Percentiles rank a stretch among this genome's conserved stretches.
phyloP scores from a whole-genome alignment of 768 basidiomycete species.

The Trametes meyenii region DNA sequence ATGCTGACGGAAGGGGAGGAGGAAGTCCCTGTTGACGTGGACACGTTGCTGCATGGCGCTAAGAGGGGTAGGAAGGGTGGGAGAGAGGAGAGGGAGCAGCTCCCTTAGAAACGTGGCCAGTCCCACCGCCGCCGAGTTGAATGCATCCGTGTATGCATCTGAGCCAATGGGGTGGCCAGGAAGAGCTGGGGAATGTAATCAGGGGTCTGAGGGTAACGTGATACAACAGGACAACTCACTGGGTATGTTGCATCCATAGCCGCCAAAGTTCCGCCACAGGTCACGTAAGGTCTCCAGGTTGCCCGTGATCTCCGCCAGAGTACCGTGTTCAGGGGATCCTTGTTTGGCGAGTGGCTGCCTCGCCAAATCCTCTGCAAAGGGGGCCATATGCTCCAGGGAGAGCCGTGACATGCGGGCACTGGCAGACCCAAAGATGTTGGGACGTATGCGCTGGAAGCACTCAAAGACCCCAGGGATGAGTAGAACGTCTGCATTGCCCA shows the following conservation, averaged over 20 bases:
- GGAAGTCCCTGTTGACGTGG: background rate
- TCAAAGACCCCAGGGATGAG: background rate
- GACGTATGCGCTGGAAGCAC: background rate
- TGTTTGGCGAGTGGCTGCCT: background rate
- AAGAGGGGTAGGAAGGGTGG: background rate
- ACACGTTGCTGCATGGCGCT: background rate
- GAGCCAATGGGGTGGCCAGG: background rate
- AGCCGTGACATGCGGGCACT: background rate
- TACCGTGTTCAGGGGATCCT: background rate
- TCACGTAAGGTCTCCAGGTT: background rate
- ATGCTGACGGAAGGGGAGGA: background rate
- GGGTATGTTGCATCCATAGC: no score
- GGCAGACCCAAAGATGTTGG: background rate
- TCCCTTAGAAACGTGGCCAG: background rate
- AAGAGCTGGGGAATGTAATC: background rate
- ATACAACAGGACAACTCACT: no score
- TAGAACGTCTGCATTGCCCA: background rate
- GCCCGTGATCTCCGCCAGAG: background rate
- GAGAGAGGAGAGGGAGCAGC: background rate
- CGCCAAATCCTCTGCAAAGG: background rate
- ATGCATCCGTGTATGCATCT: background rate
- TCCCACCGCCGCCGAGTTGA: background rate
- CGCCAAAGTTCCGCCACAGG: background rate
- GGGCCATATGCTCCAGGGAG: background rate
- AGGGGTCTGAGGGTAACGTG: background rate